Base-by-base conservation (phyloP, 129 eudicot species). In the Saposhnikovia divaricata region DNA sequence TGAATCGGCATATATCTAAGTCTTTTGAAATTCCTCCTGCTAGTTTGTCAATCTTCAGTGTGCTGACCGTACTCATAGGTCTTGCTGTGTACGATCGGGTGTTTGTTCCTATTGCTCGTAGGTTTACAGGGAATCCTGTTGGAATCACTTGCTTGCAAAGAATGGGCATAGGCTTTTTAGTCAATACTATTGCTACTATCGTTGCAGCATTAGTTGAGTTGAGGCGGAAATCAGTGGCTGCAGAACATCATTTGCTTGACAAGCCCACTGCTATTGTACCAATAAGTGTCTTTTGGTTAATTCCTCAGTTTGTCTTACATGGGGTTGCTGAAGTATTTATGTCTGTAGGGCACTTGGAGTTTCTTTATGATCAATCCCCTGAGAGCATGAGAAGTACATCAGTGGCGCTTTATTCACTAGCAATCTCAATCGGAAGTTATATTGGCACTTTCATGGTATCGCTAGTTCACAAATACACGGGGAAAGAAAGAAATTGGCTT, bases 321-420 rank as follows among this genome's bases (percentile, higher is more conserved):
- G 98, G 98, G 39, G 18, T 94, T 2, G 90, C 96, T 2, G 97
- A 88, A 69, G 93, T 90, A 9, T 94, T 94, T 75, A 83, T 74
- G 82, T 65, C 87, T 0, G 98, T 94, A 1, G 98, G 96, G 13
- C 98, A 90, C 79, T 34, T 94, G 81, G 98, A 94, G 82, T 94
- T 94, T 87, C 90, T 94, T 2, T 91, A 91, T 27, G 98, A 94
- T 68, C 98, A 94, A 68, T 84, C 93, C 8, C 97, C 98, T 0
- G 98, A 94, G 70, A 94, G 97, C 81, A 91, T 94, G 98, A 84
- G 97, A 74, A 94, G 98, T 79, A 87, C 92, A 9, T 93, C 92
- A 5, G 87, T 88, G 71, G 98, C 98, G 1, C 85, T 94, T 27
- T 85, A 83, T 63, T 89, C 86, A 77, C 65, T 90, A 0, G 80